Conservation (phyloP, 441 rosid species). For the Geranium incanum region DNA sequence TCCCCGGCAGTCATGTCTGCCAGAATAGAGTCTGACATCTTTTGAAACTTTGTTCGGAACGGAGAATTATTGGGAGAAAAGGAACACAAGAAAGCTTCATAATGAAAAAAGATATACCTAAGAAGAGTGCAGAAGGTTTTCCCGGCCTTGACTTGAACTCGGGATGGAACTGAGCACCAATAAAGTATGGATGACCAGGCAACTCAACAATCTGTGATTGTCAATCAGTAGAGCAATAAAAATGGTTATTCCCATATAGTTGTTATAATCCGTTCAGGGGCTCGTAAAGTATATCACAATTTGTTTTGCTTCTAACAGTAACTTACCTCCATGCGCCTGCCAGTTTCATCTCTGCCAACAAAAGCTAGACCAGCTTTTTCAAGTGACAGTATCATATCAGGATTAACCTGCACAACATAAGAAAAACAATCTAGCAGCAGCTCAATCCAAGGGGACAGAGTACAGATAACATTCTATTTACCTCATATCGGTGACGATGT, state of each 20-base stretch:
- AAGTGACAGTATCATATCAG: slow-evolving; percentile 43
- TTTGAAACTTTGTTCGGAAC: too few relatives aligned
- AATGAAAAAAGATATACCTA: slow-evolving; percentile 35
- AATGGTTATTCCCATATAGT: slow-evolving; percentile 10
- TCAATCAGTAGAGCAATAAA: slow-evolving; percentile 2
- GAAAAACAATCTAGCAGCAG: slow-evolving; percentile 28
- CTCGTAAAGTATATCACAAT: background rate
- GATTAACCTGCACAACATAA: slow-evolving; percentile 47
- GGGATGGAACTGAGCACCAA: slow-evolving; percentile 93
- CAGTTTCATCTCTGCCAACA: slow-evolving; percentile 55
- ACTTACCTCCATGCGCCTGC: slow-evolving; percentile 56
- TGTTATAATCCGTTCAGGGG: background rate
- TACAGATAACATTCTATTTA: slow-evolving; percentile 17
- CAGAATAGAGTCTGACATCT: too few relatives aligned
- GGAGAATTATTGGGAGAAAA: too few relatives aligned
- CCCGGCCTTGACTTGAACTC: slow-evolving; percentile 94
- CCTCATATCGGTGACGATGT: slow-evolving; percentile 71
- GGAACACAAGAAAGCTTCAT: background rate
- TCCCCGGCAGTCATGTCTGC: too few relatives aligned
- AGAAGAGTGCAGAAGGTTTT: slow-evolving; percentile 75
- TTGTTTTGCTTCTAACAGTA: background rate
- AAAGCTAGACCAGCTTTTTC: slow-evolving; percentile 53
- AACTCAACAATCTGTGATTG: slow-evolving; percentile 18
- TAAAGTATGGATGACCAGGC: slow-evolving; percentile 53
- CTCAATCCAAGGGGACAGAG: slow-evolving; percentile 50